Conservation (phyloP, 345 rosid genomes). For the Hibiscus trionum region DNA sequence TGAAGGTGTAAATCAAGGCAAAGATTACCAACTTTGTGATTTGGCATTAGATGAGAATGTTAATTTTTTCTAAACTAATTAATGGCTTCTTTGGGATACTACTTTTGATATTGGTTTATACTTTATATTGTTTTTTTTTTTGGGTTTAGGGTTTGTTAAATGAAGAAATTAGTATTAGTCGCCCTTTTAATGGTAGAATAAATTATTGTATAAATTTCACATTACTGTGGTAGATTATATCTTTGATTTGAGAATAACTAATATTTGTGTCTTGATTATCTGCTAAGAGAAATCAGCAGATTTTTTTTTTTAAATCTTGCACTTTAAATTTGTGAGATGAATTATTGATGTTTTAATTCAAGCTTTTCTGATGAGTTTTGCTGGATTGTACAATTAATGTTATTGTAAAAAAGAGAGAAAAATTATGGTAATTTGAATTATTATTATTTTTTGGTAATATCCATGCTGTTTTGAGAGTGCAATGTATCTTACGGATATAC, state of each 20-base stretch:
- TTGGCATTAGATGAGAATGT: slow-evolving; percentile 2
- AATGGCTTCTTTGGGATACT: neutral
- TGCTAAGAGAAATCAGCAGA: neutral
- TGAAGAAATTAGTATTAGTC: neutral
- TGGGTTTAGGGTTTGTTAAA: slow-evolving; percentile 3
- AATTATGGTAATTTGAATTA: too few relatives aligned
- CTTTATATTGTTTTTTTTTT: neutral
- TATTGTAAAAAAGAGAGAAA: too few relatives aligned
- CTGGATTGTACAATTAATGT: too few relatives aligned
- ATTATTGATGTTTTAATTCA: neutral
- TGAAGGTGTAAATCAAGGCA: slow-evolving; percentile 38
- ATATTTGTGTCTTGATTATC: neutral
- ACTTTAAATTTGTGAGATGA: slow-evolving; percentile 2
- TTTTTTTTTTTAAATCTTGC: neutral
- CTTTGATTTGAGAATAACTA: slow-evolving; percentile 3
- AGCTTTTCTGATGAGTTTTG: neutral
- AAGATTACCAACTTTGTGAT: slow-evolving; percentile 14
- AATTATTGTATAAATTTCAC: neutral
- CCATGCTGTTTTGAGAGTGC: too few relatives aligned
- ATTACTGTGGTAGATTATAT: neutral
- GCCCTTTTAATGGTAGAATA: neutral
- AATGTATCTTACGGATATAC: too few relatives aligned
- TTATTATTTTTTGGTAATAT: too few relatives aligned
- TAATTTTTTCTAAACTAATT: slow-evolving; percentile 30
- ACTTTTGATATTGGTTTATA: slow-evolving; percentile 12